Base-by-base conservation (phyloP, 306 rosid species). In the Malus sylvestris region DNA sequence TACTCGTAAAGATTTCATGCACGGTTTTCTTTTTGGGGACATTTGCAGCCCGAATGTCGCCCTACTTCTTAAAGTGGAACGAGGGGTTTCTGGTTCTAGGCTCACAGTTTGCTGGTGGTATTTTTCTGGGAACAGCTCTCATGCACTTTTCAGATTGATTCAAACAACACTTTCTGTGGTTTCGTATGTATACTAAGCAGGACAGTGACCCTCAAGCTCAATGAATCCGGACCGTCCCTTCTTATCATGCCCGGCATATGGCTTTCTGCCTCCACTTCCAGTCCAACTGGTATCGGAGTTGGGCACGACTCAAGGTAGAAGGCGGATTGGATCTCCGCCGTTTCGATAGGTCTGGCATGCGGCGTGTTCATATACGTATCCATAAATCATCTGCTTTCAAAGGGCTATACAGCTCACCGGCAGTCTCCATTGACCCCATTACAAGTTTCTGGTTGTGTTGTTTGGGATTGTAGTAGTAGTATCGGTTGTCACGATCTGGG, bases 401-500 rank as follows among this genome's bases (percentile, higher is more conserved):
- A 91, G 69, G 98, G 96, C 10, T 88, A 87, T 69, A 46, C 33
- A 16, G 83, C 93, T 42, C 88, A 53, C 13, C 67, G 40, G 68
- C 80, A 15, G 13, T 87, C 63, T 49, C 18, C 64, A 82, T 84
- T 32, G 90, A 29, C 70, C 89, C 4, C 79, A 70, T 75, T 70
- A 46, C 78, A 93, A 81, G 88, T 83, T 89, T 68, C 62, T 89
- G 61, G 91, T 96, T 0, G 97, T 93, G 76, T 7, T 76, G 38
- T 78, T 88, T 44, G 97, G 98, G 1, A 16, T 91, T 76, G 97
- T 86, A 59, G 91, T 33, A 33, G 35, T 89, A 8, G 86, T 93
- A 45, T 87, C 96, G 32, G 86, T 91, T 82, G 98, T 86, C 76
- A 91, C 89, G 98, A 89, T 88, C n/a, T 93, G 97, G 97, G 97